Evolutionary conservation across 2,329 filamentous ascomycete genomes (phyloP), one percentile per base, ranked within the genome.

Genomic region (Microcyclospora tardicrescens): DNA sequence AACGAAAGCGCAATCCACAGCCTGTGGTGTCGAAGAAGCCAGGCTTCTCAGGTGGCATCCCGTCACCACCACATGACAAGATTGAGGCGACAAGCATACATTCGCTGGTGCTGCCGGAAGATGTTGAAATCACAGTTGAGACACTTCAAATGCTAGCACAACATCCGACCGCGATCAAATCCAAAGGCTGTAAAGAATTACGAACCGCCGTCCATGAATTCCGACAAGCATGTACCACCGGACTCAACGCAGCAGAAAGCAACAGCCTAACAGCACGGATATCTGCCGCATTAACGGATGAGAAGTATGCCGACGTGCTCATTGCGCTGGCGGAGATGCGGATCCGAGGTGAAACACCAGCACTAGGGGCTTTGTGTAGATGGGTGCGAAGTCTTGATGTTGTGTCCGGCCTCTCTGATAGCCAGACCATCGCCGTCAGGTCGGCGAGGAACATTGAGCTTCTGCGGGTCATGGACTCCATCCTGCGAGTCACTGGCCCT

Each of bases 311-410:
- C 9, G 78, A 82, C n/a, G 77, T 78, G 5, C 68, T 68, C 37
- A 68, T 83, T 12, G 54, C 81, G 11, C 67, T 84, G 1, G 72
- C 78, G 0, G 79, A 83, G 61, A 83, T 83, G 79, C 68, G 71
- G 24, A 75, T 83, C 13, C 65, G 78, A n/a, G 63, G 66, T 2
- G 69, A 82, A 44, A 68, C 72, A 13, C 79, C 79, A 0, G 80
- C 80, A 47, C 61, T 83, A 0, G 79, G 79, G 14, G 77, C 79
- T 1, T 59, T 83, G 6, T 82, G 78, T 55, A 73, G 79, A 40
- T 84, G 79, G 79, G 79, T 83, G 4, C 70, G 79, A 41, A 78
- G 81, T 51, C 62, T 83, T 16, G 79, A 83, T 49, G 73, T 81
- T 16, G 73, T 81, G 36, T 79, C 74, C 46, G 77, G 77, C 2